These are phyloP conservation scores for Arachis stenosperma DNA, from an alignment of 306 rosid genomes.

Conservation along the genomic window DNA sequence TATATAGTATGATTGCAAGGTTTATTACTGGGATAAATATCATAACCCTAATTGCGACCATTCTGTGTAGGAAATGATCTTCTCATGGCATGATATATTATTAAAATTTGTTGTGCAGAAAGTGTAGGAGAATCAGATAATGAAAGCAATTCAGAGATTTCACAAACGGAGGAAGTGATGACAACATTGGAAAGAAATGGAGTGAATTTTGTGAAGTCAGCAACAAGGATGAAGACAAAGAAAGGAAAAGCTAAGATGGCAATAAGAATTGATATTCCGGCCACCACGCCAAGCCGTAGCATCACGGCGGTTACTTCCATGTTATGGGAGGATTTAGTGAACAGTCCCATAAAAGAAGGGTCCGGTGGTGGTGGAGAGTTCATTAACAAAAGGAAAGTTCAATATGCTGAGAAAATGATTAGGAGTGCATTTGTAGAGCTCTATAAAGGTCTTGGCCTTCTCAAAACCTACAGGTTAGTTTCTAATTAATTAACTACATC, in stretches of 20 bases:
- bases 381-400: conserved; percentile 70
- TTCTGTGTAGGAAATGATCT: too few relatives aligned
- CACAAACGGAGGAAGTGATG: conserved; percentile 65
- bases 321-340: conserved; percentile 86
- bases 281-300: conserved; percentile 56
- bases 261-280: conserved; percentile 69
- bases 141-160: conserved; percentile 48
- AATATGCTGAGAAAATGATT: conserved; percentile 78
- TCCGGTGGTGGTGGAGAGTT: conserved; percentile 48
- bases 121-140: conserved; percentile 44
- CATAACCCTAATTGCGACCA: too few relatives aligned
- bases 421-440: conserved; percentile 87
- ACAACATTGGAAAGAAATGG: conserved; percentile 66
- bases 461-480: conserved; percentile 76
- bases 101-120: conserved; percentile 42
- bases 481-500: not conserved
- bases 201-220: conserved; percentile 49
- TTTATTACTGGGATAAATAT: too few relatives aligned
- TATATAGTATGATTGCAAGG: too few relatives aligned
- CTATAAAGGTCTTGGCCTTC: conserved; percentile 75
- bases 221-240: conserved; percentile 57
- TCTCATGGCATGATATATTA: too few relatives aligned
- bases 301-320: conserved; percentile 58
- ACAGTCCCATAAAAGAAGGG: conserved; percentile 60
- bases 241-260: conserved; percentile 73